Base-by-base conservation (phyloP, 73 alveolate species). In the Paramecium caudatum region DNA sequence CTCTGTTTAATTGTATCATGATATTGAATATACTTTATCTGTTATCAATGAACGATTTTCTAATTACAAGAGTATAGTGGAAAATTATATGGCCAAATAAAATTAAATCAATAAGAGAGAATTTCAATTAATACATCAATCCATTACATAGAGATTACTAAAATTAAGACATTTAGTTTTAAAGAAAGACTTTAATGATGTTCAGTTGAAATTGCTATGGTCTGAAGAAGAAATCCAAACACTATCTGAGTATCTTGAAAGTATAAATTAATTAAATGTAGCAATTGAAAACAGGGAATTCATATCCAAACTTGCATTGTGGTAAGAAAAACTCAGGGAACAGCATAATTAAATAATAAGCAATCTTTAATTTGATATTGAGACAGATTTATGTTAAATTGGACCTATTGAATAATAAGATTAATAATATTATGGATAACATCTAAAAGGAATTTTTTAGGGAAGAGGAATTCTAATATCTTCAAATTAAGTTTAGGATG, bases 291-390 rank as follows among this genome's bases (percentile, higher is more conserved):
- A 55, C 30, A 55, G 30, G 80, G 80, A 55, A 27, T 55, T 55
- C 80, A 55, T 55, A 27, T 43, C 23, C 23, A 55, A 55, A 10
- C 30, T 55, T 27, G 80, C 80, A 55, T 16, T 19, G 23, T 55
- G 80, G 80, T 55, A 55, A 55, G 80, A 55, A 27, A 55, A 55
- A 55, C 30, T 55, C 23, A 55, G 80, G 30, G 80, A 55, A 23
- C 46, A 55, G 30, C 80, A 55, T 15, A 39, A 39, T 39, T 39
- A 5, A 6, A 39, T 39, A 39, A 5, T 39, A 6, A 39, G 48
- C 9, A 39, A 39, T 39, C 5, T 39, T 6, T 39, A 39, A 39
- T 6, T 39, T 39, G 48, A 39, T 39, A 39, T 39, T 39, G 48
- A 39, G 9, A 39, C 48, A 39, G 48, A 6, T n/a, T n/a, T n/a